phyloP scores from a whole-genome alignment of 2,329 filamentous ascomycete species.

The Zasmidium citrigriseum region DNA sequence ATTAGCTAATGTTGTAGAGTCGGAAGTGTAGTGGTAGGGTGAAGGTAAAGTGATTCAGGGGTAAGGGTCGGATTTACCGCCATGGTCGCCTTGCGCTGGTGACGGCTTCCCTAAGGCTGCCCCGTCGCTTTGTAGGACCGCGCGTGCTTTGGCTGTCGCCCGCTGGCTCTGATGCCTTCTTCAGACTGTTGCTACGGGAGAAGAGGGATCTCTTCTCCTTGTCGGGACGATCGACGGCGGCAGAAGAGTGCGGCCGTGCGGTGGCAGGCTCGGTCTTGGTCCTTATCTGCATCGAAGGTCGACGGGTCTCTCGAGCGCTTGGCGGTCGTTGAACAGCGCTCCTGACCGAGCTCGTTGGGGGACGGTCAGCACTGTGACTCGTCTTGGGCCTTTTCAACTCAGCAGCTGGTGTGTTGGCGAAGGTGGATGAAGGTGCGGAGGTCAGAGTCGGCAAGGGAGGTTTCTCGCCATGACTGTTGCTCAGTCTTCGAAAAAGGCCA shows the following conservation, averaged over 20 bases:
- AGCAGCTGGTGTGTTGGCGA: slow-evolving; percentile 10
- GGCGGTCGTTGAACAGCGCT: slow-evolving; percentile 8
- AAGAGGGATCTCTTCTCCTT: slow-evolving; percentile 20
- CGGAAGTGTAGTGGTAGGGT: not conserved
- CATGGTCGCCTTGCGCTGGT: slow-evolving; percentile 20
- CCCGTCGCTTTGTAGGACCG: slow-evolving; percentile 18
- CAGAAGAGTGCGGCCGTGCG: slow-evolving; percentile 17
- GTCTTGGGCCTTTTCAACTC: slow-evolving; percentile 21
- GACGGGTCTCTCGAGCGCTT: slow-evolving; percentile 14
- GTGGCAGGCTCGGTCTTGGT: slow-evolving; percentile 18
- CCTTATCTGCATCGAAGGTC: slow-evolving; percentile 11
- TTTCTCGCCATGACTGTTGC: slow-evolving; percentile 25
- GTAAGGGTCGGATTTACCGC: slow-evolving; percentile 16
- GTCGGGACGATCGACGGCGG: slow-evolving; percentile 5
- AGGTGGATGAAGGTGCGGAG: slow-evolving; percentile 22
- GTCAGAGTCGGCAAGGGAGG: slow-evolving; percentile 23
- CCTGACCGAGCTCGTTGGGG: slow-evolving; percentile 3
- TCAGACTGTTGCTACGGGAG: slow-evolving; percentile 22
- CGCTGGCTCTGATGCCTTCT: not conserved
- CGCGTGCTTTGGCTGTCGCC: not conserved
- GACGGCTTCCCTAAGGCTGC: slow-evolving; percentile 27
- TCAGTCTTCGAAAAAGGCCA: slow-evolving; percentile 35
- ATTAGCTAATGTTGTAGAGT: not conserved
- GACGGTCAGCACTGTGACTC: slow-evolving; percentile 19
- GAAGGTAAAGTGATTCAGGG: not conserved